Conservation (phyloP, 306 rosid genomes). For the Potentilla sterilis region DNA sequence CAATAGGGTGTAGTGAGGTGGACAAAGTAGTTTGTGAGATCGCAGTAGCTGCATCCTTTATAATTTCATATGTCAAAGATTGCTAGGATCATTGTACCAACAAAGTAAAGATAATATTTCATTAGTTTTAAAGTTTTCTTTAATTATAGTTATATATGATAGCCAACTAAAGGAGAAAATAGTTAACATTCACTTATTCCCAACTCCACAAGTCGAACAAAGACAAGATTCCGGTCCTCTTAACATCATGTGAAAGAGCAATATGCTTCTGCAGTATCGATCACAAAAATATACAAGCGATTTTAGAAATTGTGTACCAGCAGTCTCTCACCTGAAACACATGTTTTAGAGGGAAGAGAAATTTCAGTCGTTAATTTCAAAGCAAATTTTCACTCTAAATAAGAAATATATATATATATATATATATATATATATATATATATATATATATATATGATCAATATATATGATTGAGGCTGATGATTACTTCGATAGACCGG, state of each 20-base stretch:
- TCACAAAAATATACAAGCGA: neutral
- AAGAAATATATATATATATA: no score
- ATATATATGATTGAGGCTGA: no score
- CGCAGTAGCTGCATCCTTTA: no score
- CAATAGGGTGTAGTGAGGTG: no score
- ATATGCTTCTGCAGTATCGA: neutral
- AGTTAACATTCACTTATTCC: neutral
- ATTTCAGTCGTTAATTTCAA: no score
- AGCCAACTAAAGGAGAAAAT: slow-evolving; percentile 6
- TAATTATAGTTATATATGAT: neutral
- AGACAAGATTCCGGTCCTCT: neutral
- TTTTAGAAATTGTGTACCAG: neutral
- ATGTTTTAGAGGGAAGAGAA: no score
- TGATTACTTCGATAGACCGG: neutral
- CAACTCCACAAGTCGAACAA: neutral
- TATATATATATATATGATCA: no score
- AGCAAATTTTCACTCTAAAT: no score
- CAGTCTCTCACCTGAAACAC: no score
- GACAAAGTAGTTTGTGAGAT: no score
- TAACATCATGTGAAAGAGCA: neutral
- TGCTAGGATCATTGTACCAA: neutral
- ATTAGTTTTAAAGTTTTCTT: neutral
- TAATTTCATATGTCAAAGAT: neutral
- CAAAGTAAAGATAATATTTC: neutral
- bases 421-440: no score